A percentile compares a stretch with the other conserved stretches of the same genome.
These are phyloP conservation scores for Camillea tinctor DNA, from an alignment of 2,329 filamentous ascomycete species.

Conservation along the genomic window DNA sequence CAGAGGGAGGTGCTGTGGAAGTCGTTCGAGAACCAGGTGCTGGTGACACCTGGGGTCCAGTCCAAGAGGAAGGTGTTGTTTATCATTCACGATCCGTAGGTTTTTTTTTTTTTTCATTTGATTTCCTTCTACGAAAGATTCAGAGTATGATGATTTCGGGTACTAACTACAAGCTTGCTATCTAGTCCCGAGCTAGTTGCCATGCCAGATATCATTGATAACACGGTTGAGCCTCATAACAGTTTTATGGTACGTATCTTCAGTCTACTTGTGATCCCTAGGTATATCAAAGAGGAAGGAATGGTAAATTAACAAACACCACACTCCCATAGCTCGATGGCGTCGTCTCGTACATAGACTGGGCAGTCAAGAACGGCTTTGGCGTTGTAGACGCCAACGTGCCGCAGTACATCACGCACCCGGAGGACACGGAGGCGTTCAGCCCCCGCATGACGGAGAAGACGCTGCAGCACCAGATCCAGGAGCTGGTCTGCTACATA, in stretches of 20 bases:
- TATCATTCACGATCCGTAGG: constrained; percentile 88
- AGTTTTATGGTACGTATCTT: constrained; percentile 73
- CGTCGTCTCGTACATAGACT: constrained; percentile 77
- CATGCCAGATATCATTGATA: constrained; percentile 67
- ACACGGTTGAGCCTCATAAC: constrained; percentile 77
- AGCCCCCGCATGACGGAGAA: constrained; percentile 45
- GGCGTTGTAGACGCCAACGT: constrained; percentile 91
- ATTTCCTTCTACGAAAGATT: neutral
- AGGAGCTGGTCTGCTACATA: constrained; percentile 78
- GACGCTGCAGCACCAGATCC: constrained; percentile 57
- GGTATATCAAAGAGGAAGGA: neutral
- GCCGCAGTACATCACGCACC: constrained; percentile 69
- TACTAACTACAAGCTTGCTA: neutral
- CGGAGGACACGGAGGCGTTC: constrained; percentile 53
- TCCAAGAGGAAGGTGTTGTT: constrained; percentile 69
- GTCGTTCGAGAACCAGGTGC: constrained; percentile 81
- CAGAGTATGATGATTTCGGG: neutral
- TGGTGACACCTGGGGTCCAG: constrained; percentile 73
- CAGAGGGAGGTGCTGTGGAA: constrained; percentile 70
- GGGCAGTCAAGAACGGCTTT: constrained; percentile 75
- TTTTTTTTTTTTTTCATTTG: too few species aligned
- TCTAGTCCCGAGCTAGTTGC: constrained; percentile 67
- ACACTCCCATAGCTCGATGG: constrained; percentile 66
- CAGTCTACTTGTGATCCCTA: neutral
- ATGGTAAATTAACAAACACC: neutral